phyloP scores from a whole-genome alignment of 768 basidiomycete species.

The Rhodotorula taiwanensis region DNA sequence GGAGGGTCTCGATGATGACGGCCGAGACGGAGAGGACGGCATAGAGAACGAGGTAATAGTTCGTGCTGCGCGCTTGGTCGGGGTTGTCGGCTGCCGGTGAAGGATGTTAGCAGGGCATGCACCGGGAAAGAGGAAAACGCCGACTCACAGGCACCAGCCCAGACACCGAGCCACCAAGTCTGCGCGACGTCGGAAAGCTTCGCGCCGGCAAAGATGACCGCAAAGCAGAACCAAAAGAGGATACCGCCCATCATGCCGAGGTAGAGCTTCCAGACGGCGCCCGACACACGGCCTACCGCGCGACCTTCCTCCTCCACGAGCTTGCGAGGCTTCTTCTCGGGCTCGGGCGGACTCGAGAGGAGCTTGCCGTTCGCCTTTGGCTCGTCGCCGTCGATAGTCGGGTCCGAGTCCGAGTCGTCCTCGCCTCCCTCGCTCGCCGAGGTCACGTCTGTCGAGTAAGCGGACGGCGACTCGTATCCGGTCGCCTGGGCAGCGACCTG shows the following conservation, averaged over 20 bases:
- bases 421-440: conserved; percentile 33
- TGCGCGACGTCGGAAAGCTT: conserved; percentile 36
- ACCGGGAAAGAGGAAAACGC: neutral
- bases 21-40: conserved; percentile 29
- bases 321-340: conserved; percentile 22
- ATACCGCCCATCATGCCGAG: conserved; percentile 32
- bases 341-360: neutral
- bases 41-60: conserved; percentile 38
- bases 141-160: conserved; percentile 29
- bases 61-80: conserved; percentile 2
- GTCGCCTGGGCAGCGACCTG: conserved; percentile 12
- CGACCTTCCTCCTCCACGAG: conserved; percentile 38
- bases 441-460: conserved; percentile 22
- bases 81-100: conserved; percentile 6
- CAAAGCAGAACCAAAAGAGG: conserved; percentile 37
- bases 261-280: conserved; percentile 35
- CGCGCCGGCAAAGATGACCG: conserved; percentile 28
- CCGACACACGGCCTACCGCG: conserved; percentile 30
- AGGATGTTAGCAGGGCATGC: neutral
- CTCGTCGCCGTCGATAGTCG: conserved; percentile 14
- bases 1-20: conserved; percentile 33
- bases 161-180: conserved; percentile 35
- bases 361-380: conserved; percentile 3
- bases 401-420: conserved; percentile 15
- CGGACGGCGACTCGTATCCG: neutral